Percentiles rank a stretch among this genome's conserved stretches.
These are phyloP conservation scores for Phaeosphaeriaceae sp. DNA, from an alignment of 2,329 filamentous ascomycete genomes.

Conservation along the genomic window DNA sequence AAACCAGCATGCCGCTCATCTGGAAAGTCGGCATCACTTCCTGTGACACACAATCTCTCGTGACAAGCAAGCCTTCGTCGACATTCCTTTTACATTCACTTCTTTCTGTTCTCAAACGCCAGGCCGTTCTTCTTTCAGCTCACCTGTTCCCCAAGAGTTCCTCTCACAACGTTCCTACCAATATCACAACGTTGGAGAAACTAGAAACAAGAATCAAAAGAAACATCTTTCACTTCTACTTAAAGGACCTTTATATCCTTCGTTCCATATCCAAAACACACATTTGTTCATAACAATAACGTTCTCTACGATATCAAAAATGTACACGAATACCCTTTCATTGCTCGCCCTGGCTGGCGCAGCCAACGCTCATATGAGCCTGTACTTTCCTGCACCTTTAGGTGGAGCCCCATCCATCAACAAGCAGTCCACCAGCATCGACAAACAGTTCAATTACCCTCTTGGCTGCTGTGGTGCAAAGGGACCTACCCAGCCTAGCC, in stretches of 20 bases:
- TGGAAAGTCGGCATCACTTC: slow-evolving; percentile 29
- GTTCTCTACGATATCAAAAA: slow-evolving; percentile 20
- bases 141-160: slow-evolving; percentile 22
- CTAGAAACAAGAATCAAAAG: neutral
- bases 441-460: slow-evolving; percentile 50
- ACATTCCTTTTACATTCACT: slow-evolving; percentile 40
- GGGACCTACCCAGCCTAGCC: slow-evolving; percentile 35
- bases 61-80: slow-evolving; percentile 42
- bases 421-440: slow-evolving; percentile 26
- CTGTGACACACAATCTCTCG: slow-evolving; percentile 32
- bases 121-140: slow-evolving; percentile 37
- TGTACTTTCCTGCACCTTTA: slow-evolving; percentile 52
- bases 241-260: slow-evolving; percentile 16
- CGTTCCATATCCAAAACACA: slow-evolving; percentile 15
- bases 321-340: slow-evolving; percentile 36
- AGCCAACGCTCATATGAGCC: slow-evolving; percentile 51
- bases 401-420: slow-evolving; percentile 54
- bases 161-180: slow-evolving; percentile 5
- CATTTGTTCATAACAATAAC: slow-evolving; percentile 10
- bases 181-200: slow-evolving; percentile 7
- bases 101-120: slow-evolving; percentile 36
- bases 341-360: slow-evolving; percentile 36
- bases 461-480: slow-evolving; percentile 54
- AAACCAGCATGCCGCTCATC: slow-evolving; percentile 25
- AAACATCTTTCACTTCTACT: slow-evolving; percentile 16